These are phyloP conservation scores for Sphaerulina musiva DNA, from an alignment of 2,329 filamentous ascomycete species.

Conservation along the genomic window DNA sequence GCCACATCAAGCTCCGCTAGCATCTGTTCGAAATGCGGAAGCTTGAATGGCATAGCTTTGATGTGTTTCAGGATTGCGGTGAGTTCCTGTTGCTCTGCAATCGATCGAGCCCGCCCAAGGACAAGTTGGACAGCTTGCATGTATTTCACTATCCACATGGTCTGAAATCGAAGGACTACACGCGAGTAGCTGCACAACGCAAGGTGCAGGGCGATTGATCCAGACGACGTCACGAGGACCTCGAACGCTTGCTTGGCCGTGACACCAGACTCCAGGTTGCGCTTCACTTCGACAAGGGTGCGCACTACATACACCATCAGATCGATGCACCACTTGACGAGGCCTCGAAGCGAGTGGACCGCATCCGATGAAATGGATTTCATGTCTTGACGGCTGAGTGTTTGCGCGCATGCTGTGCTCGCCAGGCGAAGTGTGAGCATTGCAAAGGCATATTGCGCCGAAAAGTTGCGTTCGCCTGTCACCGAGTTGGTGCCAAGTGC, in stretches of 20 bases:
- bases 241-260: conserved; percentile 20
- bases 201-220: conserved; percentile 40
- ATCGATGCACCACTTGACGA: conserved; percentile 72
- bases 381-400: conserved; percentile 19
- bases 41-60: conserved; percentile 44
- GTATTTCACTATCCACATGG: conserved; percentile 50
- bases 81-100: conserved; percentile 48
- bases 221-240: conserved; percentile 15
- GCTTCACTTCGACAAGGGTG: conserved; percentile 43
- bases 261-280: conserved; percentile 5
- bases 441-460: conserved; percentile 68
- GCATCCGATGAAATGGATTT: conserved; percentile 50
- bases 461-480: conserved; percentile 55
- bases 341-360: conserved; percentile 64
- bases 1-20: conserved; percentile 57
- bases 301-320: conserved; percentile 52
- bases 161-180: conserved; percentile 63
- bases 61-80: conserved; percentile 46
- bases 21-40: conserved; percentile 43
- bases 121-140: conserved; percentile 20
- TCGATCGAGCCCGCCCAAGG: conserved; percentile 40
- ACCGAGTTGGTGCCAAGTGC: conserved; percentile 65
- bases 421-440: conserved; percentile 68
- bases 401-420: conserved; percentile 24
- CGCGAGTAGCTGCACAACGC: conserved; percentile 69